Evolutionary conservation across 495 filamentous ascomycete genomes (phyloP).

Genomic region (Penicillium simplicissimum): DNA sequence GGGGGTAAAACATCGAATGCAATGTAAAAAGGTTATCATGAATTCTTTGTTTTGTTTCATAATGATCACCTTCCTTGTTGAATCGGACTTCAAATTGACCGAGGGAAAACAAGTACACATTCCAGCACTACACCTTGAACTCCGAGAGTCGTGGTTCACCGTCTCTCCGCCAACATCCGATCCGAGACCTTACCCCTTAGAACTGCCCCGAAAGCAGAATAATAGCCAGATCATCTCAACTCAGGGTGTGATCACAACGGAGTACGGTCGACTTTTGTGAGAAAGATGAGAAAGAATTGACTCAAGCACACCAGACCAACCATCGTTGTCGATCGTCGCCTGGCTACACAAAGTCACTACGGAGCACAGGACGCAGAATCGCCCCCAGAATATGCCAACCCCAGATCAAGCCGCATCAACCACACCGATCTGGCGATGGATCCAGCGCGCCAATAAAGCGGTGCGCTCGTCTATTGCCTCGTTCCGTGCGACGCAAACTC

Average conservation of each 20-base stretch:
- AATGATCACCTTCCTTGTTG: background rate
- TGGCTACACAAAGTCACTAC: background rate
- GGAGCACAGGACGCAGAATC: background rate
- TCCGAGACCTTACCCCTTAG: background rate
- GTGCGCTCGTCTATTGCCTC: constrained; percentile 10
- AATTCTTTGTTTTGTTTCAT: background rate
- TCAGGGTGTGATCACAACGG: background rate
- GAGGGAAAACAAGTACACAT: background rate
- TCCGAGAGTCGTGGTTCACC: background rate
- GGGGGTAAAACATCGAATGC: background rate
- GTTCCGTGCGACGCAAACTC: constrained; percentile 28
- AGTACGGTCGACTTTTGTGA: background rate
- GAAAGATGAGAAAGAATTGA: background rate
- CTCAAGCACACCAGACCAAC: background rate
- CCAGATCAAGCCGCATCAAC: constrained; percentile 24
- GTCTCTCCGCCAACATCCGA: constrained; percentile 17
- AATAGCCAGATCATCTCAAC: too few species aligned
- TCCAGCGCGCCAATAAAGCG: constrained; percentile 14
- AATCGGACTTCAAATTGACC: background rate
- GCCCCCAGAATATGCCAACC: constrained; percentile 11
- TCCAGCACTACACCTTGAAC: background rate
- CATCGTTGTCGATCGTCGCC: constrained; percentile 10
- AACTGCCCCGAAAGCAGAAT: too few species aligned
- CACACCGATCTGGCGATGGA: constrained; percentile 17
- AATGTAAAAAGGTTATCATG: background rate